Conservation (phyloP, 805 yeast species). For the Lipomyces japonicus region DNA sequence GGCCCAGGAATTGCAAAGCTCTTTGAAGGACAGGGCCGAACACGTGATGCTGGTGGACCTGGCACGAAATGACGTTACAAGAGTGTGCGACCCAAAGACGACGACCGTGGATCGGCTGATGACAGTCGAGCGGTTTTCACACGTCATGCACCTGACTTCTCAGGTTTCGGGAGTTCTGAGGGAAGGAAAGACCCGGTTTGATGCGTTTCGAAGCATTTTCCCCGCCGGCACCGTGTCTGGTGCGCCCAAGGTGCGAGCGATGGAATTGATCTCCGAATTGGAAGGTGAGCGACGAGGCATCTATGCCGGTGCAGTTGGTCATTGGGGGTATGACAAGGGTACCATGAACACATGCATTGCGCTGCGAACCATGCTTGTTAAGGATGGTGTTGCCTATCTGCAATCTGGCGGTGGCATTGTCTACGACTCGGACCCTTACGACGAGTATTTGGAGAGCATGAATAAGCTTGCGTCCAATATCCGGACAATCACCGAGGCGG, state of each 20-base stretch:
- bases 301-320: constrained; percentile 98
- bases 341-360: constrained; percentile 98
- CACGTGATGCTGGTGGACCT: constrained; percentile 98
- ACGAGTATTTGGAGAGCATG: constrained; percentile 93
- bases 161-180: constrained; percentile 91
- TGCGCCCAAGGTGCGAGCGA: constrained; percentile 95
- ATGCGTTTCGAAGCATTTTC: constrained; percentile 95
- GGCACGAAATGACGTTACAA: constrained; percentile 92
- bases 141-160: constrained; percentile 93
- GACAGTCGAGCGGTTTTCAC: constrained; percentile 89
- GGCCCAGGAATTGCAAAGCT: constrained; percentile 67
- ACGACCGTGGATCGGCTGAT: constrained; percentile 84
- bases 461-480: constrained; percentile 95
- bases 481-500: constrained; percentile 88
- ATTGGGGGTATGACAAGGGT: constrained; percentile 93
- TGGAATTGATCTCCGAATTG: constrained; percentile 87
- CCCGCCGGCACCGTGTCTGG: constrained; percentile 99
- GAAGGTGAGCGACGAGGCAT: constrained; percentile 93
- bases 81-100: constrained; percentile 84
- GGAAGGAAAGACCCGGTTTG: constrained; percentile 80
- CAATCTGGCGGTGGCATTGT: constrained; percentile 99
- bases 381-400: constrained; percentile 82
- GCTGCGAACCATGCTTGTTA: constrained; percentile 91
- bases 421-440: constrained; percentile 88
- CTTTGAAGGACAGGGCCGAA: constrained; percentile 92